These are phyloP conservation scores for Flueggea neowawraea DNA, from an alignment of 441 rosid genomes.

Conservation along the genomic window DNA sequence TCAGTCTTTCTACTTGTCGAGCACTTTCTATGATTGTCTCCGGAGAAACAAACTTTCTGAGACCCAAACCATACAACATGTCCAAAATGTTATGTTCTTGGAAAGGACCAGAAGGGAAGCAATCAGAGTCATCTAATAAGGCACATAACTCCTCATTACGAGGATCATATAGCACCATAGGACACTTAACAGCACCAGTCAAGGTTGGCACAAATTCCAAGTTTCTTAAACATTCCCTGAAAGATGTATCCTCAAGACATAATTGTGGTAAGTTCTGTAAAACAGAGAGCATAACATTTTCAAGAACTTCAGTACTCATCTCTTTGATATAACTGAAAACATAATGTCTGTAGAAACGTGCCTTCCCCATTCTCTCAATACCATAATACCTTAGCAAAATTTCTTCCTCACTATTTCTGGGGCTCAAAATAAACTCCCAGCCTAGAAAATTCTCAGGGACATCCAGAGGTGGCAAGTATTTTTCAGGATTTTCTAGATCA, in stretches of 20 bases:
- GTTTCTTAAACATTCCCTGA: slow-evolving; percentile 68
- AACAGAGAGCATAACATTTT: slow-evolving; percentile 76
- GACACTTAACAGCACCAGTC: slow-evolving; percentile 63
- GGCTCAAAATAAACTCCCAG: slow-evolving; percentile 57
- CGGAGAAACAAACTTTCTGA: slow-evolving; percentile 75
- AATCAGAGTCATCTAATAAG: slow-evolving; percentile 79
- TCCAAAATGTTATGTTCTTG: slow-evolving; percentile 71
- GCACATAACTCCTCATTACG: slow-evolving; percentile 90
- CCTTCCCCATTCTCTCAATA: slow-evolving; percentile 83
- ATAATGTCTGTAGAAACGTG: slow-evolving; percentile 68
- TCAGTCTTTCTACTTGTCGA: slow-evolving; percentile 64
- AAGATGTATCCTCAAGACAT: slow-evolving; percentile 69
- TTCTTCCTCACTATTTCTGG: slow-evolving; percentile 67
- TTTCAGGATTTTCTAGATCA: slow-evolving; percentile 74
- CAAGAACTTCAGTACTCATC: slow-evolving; percentile 79
- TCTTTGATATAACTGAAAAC: slow-evolving; percentile 61
- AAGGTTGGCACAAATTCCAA: slow-evolving; percentile 89
- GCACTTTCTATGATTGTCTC: slow-evolving; percentile 92
- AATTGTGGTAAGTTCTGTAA: slow-evolving; percentile 84
- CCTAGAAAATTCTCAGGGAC: slow-evolving; percentile 72
- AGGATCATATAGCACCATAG: slow-evolving; percentile 82
- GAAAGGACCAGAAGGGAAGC: slow-evolving; percentile 77
- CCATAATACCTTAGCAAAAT: slow-evolving; percentile 69
- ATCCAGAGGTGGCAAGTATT: slow-evolving; percentile 77
- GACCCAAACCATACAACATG: slow-evolving; percentile 92